Percentiles rank a stretch among this genome's conserved stretches.
Conservation (phyloP, 306 rosid genomes). For the Quercus variabilis region DNA sequence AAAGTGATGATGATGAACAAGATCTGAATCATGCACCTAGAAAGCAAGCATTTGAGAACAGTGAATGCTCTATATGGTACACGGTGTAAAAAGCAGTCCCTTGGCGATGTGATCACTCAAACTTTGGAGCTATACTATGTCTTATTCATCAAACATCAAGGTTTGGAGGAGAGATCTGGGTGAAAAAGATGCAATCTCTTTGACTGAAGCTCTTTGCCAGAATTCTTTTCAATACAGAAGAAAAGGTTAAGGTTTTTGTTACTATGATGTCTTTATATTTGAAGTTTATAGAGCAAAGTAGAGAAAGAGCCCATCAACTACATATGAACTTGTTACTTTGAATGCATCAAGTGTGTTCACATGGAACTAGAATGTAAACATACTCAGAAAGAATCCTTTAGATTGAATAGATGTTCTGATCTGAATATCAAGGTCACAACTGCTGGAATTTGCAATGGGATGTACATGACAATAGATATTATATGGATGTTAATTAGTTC, state of each 20-base stretch:
- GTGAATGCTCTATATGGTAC: slow-evolving; percentile 31
- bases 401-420: too few relatives aligned
- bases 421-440: too few relatives aligned
- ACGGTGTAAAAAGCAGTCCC: slow-evolving; percentile 50
- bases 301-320: too few relatives aligned
- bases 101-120: slow-evolving; percentile 41
- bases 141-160: slow-evolving; percentile 29
- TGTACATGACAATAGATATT: too few relatives aligned
- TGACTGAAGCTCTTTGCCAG: neutral
- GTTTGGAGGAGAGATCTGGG: slow-evolving; percentile 69
- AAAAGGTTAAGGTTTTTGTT: neutral
- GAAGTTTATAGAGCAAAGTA: too few relatives aligned
- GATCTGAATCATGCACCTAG: neutral
- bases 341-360: too few relatives aligned
- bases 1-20: slow-evolving; percentile 14
- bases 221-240: neutral
- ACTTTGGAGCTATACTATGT: slow-evolving; percentile 33
- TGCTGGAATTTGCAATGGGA: too few relatives aligned
- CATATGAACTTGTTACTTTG: too few relatives aligned
- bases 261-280: neutral
- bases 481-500: too few relatives aligned
- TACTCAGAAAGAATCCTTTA: too few relatives aligned
- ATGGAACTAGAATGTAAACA: too few relatives aligned
- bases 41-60: slow-evolving; percentile 28
- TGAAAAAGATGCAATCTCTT: slow-evolving; percentile 41